phyloP scores from a whole-genome alignment of 2,329 filamentous ascomycete species.

The Coniosporium tulheliwenetii region DNA sequence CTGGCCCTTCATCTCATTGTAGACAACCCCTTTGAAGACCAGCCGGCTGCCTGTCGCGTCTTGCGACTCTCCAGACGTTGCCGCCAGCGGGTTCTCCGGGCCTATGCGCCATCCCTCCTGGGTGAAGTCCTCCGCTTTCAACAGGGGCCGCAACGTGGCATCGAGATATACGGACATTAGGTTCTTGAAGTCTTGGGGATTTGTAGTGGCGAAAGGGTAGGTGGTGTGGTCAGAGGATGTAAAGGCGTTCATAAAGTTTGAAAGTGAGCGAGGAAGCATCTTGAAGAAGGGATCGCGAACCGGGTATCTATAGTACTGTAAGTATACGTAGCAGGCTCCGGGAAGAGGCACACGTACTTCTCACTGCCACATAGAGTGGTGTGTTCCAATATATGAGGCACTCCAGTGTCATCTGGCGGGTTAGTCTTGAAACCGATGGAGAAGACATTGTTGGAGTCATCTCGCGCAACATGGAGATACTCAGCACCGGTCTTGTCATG shows the following conservation, averaged over 20 bases:
- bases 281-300: constrained; percentile 99
- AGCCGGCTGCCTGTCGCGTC: constrained; percentile 47
- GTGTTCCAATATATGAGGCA: constrained; percentile 95
- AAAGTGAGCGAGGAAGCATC: constrained; percentile 95
- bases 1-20: constrained; percentile 99
- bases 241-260: constrained; percentile 99
- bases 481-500: constrained; percentile 95
- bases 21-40: constrained; percentile 95
- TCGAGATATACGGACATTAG: constrained; percentile 94
- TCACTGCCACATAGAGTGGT: constrained; percentile 91
- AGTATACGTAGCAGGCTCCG: neutral
- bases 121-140: constrained; percentile 83
- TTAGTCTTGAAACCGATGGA: constrained; percentile 99
- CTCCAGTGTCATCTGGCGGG: constrained; percentile 85
- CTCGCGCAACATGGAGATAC: constrained; percentile 85
- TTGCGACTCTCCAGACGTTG: constrained; percentile 24
- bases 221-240: constrained; percentile 93
- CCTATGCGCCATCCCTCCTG: constrained; percentile 97
- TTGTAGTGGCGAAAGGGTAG: constrained; percentile 96
- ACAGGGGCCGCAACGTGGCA: constrained; percentile 74
- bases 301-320: constrained; percentile 50
- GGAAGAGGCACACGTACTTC: constrained; percentile 44
- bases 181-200: constrained; percentile 87
- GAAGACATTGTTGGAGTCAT: constrained; percentile 98
- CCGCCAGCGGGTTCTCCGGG: constrained; percentile 61